phyloP scores from a whole-genome alignment of 345 rosid species.

The Limnanthes douglasii region DNA sequence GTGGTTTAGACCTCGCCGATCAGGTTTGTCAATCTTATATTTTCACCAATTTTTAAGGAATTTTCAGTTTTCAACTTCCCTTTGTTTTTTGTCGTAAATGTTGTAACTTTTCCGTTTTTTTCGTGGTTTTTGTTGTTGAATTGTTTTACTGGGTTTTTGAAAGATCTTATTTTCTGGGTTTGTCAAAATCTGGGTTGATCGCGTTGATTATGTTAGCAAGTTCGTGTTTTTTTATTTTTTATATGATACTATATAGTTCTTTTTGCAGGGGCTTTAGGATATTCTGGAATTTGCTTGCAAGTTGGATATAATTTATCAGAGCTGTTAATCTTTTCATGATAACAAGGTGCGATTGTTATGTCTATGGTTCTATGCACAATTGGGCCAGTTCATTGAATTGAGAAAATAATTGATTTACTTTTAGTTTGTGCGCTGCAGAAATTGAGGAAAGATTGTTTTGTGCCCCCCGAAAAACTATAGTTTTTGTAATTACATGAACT shows the following conservation, averaged over 20 bases:
- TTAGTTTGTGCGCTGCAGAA: no score
- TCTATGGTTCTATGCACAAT: neutral
- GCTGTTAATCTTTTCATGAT: slow-evolving; percentile 22
- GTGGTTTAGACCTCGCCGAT: no score
- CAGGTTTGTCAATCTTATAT: no score
- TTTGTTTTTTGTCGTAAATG: neutral
- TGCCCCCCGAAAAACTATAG: no score
- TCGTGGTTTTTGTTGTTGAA: slow-evolving; percentile 6
- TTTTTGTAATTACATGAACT: no score
- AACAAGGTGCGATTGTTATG: slow-evolving; percentile 9
- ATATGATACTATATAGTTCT: no score
- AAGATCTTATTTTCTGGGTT: slow-evolving; percentile 10
- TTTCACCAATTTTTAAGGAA: no score
- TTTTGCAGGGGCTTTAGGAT: slow-evolving; percentile 9
- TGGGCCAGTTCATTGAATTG: neutral
- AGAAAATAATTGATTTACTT: no score
- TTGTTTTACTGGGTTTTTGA: slow-evolving; percentile 6
- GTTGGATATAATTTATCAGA: slow-evolving; percentile 15
- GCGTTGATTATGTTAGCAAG: slow-evolving; percentile 1
- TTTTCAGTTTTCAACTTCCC: no score
- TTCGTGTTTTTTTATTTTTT: neutral
- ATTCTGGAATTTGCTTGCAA: neutral
- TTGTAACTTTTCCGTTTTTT: neutral
- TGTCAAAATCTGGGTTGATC: slow-evolving; percentile 2
- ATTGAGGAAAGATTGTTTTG: no score